These are phyloP conservation scores for Trypanosoma theileri DNA, from an alignment of 208 protist species.

Conservation along the genomic window DNA sequence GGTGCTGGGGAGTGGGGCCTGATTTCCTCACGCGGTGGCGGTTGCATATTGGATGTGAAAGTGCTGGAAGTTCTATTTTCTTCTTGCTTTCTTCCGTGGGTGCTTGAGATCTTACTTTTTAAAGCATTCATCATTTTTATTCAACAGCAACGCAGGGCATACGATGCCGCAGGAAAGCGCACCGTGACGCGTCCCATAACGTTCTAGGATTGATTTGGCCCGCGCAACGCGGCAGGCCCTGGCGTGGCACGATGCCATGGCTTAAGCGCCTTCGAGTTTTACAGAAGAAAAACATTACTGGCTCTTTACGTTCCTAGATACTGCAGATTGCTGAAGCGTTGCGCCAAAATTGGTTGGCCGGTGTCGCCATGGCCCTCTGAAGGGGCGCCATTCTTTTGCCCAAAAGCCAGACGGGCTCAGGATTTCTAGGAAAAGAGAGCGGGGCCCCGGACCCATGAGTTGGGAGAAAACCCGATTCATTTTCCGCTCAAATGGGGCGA, in stretches of 20 bases:
- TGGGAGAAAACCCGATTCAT: no score
- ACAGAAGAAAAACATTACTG: background rate
- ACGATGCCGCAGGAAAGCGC: background rate
- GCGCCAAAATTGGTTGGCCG: background rate
- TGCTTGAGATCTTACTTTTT: background rate
- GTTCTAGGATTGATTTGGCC: background rate
- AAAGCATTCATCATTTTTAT: conserved; percentile 3
- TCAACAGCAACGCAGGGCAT: background rate
- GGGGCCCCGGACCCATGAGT: no score
- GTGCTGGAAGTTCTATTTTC: background rate
- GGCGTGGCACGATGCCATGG: background rate
- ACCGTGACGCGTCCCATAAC: background rate
- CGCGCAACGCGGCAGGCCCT: background rate
- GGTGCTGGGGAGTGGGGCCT: no score
- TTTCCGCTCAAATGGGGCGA: no score
- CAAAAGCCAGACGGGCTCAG: no score
- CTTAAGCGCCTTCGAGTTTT: background rate
- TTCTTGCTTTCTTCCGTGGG: background rate
- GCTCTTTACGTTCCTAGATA: background rate
- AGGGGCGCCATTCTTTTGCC: no score
- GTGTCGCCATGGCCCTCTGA: background rate
- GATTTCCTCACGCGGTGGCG: no score
- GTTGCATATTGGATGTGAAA: no score
- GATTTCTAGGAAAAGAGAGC: no score
- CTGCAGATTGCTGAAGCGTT: background rate